Conservation (phyloP, 2,329 filamentous ascomycete species). For the Cladorrhinum sp. region DNA sequence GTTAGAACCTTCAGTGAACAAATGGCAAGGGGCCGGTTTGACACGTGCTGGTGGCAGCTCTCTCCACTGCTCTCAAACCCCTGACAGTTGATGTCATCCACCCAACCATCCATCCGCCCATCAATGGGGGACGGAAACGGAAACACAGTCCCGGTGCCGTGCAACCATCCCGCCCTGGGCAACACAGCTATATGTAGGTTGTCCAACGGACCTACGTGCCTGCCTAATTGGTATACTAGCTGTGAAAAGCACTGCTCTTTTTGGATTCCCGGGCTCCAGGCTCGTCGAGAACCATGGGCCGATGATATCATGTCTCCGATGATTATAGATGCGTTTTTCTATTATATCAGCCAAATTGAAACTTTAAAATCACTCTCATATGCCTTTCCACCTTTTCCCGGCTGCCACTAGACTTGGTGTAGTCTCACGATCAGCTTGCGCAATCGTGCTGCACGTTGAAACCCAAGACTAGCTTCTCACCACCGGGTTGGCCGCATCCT, state of each 20-base stretch:
- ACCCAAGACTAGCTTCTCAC: not conserved
- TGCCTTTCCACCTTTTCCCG: too few relatives aligned
- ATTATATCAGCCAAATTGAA: not conserved
- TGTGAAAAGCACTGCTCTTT: not conserved
- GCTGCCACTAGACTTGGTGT: too few relatives aligned
- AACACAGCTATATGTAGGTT: not conserved
- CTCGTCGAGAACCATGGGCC: too few relatives aligned
- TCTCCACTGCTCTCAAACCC: not conserved
- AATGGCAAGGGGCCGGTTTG: not conserved
- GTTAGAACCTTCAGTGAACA: not conserved
- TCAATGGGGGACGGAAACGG: not conserved
- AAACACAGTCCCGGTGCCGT: not conserved
- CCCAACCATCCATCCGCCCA: not conserved
- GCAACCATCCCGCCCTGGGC: not conserved
- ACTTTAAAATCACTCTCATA: too few relatives aligned
- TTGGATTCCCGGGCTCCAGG: not conserved
- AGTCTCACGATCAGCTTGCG: conserved; percentile 1
- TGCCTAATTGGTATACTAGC: not conserved
- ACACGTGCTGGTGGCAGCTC: not conserved
- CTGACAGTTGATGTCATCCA: not conserved
- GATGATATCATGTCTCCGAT: too few relatives aligned
- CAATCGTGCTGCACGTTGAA: not conserved
- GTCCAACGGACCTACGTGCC: too few relatives aligned
- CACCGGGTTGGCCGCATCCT: not conserved
- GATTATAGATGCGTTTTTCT: too few relatives aligned